Base-by-base conservation (phyloP, 352 stramenopile species). In the Globisporangium middletonii region DNA sequence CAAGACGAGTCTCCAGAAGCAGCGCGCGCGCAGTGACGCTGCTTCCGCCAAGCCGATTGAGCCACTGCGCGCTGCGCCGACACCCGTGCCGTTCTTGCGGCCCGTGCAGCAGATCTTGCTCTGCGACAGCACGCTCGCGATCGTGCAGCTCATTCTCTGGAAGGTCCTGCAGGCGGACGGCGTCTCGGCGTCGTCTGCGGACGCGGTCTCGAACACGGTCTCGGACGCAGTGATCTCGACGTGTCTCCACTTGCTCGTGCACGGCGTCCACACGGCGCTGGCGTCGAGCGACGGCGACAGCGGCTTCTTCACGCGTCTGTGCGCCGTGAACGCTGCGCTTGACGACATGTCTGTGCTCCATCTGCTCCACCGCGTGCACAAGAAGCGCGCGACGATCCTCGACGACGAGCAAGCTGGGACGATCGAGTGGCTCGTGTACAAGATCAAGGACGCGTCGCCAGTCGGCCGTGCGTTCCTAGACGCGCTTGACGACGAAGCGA, bases 181-280 rank as follows among this genome's bases (percentile, higher is more conserved):
- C n/a, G 48, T 83, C 44, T 69, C 57, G 18, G 67, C 47, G 48
- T 47, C 38, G 30, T 59, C 35, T 47, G 37, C 42, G 26, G 64
- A 38, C n/a, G 55, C 18, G 23, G 55, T 62, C 4, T 55, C 48
- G 13, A 80, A 72, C 37, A 68, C 64, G 7, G 77, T 93, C 0
- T 93, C 83, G 3, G 86, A 94, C 57, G 83, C 83, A 12, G 80
- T 95, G 12, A 81, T 95, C 37, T 94, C 86, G 42, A 95, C 83
- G 15, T 82, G 68, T 13, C 68, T 95, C 30, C 83, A 95, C 53
- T 62, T 95, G 55, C 68, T 95, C 13, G 86, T 92, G 35, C 78
- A 91, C 59, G 84, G 77, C 23, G 69, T 92, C 4, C 79, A 95
- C 59, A 80, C 79, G 11, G 83, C 83, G 18, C 33, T 60, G 19